Conservation (phyloP, 495 filamentous ascomycete species). For the Xylaria venustula region DNA sequence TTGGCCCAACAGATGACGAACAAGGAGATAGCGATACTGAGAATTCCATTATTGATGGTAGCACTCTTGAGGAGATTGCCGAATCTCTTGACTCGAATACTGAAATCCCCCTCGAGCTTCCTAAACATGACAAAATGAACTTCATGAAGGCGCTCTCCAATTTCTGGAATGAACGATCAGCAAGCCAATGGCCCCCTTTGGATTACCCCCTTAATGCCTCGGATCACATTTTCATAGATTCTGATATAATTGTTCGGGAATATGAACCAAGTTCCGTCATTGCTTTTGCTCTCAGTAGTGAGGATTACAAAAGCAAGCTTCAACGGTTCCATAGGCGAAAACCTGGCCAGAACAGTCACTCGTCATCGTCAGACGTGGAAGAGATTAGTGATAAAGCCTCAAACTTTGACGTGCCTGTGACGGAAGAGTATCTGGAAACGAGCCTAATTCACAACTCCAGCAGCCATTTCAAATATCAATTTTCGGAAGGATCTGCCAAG, state of each 20-base stretch:
- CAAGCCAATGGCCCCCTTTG: conserved; percentile 90
- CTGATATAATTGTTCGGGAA: conserved; percentile 95
- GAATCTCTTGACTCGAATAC: conserved; percentile 64
- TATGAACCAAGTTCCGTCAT: conserved; percentile 97
- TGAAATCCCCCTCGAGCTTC: conserved; percentile 70
- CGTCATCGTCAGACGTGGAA: conserved; percentile 16
- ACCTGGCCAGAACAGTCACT: conserved; percentile 21
- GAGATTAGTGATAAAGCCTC: conserved; percentile 27
- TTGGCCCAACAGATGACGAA: conserved; percentile 59
- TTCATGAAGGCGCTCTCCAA: conserved; percentile 92
- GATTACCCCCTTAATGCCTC: conserved; percentile 87
- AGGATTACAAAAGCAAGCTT: conserved; percentile 81
- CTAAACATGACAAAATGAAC: conserved; percentile 86
- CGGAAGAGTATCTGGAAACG: conserved; percentile 64
- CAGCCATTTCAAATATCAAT: conserved; percentile 92
- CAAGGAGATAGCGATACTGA: conserved; percentile 71
- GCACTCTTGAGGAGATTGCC: conserved; percentile 51
- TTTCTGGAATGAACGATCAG: conserved; percentile 97
- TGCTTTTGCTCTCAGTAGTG: conserved; percentile 82
- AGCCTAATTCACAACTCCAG: conserved; percentile 78
- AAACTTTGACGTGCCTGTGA: conserved; percentile 24
- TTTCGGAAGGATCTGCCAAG: conserved; percentile 83
- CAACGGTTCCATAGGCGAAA: conserved; percentile 43
- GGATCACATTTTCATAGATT: conserved; percentile 96
- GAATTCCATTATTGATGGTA: conserved; percentile 59